Percentiles rank a stretch among this genome's conserved stretches.
Conservation (phyloP, 805 yeast species). For the Middelhovenomyces tepae region DNA sequence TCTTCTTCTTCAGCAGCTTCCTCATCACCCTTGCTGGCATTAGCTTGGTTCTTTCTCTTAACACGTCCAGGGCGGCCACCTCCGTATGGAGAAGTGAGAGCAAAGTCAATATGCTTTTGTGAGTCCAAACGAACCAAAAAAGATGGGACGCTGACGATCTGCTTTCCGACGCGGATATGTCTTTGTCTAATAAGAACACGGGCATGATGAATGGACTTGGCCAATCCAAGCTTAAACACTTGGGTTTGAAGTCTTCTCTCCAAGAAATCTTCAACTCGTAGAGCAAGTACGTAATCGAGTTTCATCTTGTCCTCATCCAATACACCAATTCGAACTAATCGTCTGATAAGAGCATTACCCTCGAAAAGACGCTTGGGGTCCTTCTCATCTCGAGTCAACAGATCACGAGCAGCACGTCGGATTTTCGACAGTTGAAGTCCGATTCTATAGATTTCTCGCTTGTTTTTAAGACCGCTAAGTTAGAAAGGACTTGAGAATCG, state of each 20-base stretch:
- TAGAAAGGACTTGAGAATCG: too few species aligned
- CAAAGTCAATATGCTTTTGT: slow-evolving; percentile 99
- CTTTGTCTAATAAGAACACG: slow-evolving; percentile 98
- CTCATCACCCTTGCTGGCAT: slow-evolving; percentile 57
- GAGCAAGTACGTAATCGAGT: slow-evolving; percentile 99
- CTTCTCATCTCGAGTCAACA: slow-evolving; percentile 99
- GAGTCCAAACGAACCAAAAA: slow-evolving; percentile 99
- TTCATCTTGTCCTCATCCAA: slow-evolving; percentile 98
- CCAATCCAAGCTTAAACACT: slow-evolving; percentile 99
- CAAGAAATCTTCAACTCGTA: slow-evolving; percentile 97
- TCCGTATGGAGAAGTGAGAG: slow-evolving; percentile 99
- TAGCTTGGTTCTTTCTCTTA: slow-evolving; percentile 81
- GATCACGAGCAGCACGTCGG: slow-evolving; percentile 99
- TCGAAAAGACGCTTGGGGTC: slow-evolving; percentile 99
- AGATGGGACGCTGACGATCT: slow-evolving; percentile 96
- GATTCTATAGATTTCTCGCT: slow-evolving; percentile 99
- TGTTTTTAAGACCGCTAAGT: slow-evolving; percentile 99
- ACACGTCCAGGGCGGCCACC: slow-evolving; percentile 99
- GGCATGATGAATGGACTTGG: slow-evolving; percentile 99
- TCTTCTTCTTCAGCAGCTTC: slow-evolving; percentile 64
- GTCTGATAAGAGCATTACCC: slow-evolving; percentile 99
- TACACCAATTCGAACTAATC: slow-evolving; percentile 98
- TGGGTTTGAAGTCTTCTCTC: slow-evolving; percentile 99
- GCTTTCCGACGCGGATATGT: slow-evolving; percentile 99
- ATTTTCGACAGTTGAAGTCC: slow-evolving; percentile 98